A percentile compares a stretch with the other conserved stretches of the same genome.
Evolutionary conservation across 2,329 filamentous ascomycete species (phyloP).

Genomic region (Paecilomyces niveus): DNA sequence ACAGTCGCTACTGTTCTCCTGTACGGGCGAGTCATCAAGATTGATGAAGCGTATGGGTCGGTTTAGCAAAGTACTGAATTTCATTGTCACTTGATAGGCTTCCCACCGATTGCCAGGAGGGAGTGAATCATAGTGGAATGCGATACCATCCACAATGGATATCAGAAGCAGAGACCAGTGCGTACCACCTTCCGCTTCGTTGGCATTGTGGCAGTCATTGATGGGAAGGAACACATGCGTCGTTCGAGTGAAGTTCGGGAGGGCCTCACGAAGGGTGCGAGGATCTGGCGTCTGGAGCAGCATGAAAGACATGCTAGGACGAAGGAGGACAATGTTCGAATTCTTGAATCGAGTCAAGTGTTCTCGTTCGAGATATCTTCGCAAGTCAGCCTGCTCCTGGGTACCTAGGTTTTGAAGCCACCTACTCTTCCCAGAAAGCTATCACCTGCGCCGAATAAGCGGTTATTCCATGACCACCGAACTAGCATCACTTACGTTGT

Average conservation of each 20-base stretch:
- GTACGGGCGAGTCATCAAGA: slow-evolving; percentile 77
- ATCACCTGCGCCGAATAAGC: slow-evolving; percentile 59
- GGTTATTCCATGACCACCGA: slow-evolving; percentile 6
- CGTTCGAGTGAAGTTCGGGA: slow-evolving; percentile 71
- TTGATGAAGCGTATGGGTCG: slow-evolving; percentile 65
- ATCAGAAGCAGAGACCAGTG: slow-evolving; percentile 95
- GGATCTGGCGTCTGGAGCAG: slow-evolving; percentile 66
- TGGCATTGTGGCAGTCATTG: slow-evolving; percentile 75
- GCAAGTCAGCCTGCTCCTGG: slow-evolving; percentile 7
- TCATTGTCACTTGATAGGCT: slow-evolving; percentile 61
- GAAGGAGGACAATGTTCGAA: slow-evolving; percentile 81
- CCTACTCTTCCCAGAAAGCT: slow-evolving; percentile 93
- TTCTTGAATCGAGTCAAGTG: slow-evolving; percentile 71
- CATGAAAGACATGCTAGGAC: slow-evolving; percentile 88
- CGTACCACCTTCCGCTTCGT: slow-evolving; percentile 75
- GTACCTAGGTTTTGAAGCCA: slow-evolving; percentile 6
- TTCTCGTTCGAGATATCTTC: slow-evolving; percentile 77
- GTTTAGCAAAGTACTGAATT: slow-evolving; percentile 63
- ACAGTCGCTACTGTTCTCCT: slow-evolving; percentile 88
- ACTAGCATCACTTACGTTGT: slow-evolving; percentile 60
- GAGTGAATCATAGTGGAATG: slow-evolving; percentile 94
- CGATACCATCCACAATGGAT: slow-evolving; percentile 76
- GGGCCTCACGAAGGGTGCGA: slow-evolving; percentile 54
- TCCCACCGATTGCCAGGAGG: slow-evolving; percentile 67
- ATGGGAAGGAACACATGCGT: slow-evolving; percentile 95